Percentiles rank a stretch among this genome's conserved stretches.
These are phyloP conservation scores for Plenodomus lindquistii DNA, from an alignment of 2,329 filamentous ascomycete genomes.

Conservation along the genomic window DNA sequence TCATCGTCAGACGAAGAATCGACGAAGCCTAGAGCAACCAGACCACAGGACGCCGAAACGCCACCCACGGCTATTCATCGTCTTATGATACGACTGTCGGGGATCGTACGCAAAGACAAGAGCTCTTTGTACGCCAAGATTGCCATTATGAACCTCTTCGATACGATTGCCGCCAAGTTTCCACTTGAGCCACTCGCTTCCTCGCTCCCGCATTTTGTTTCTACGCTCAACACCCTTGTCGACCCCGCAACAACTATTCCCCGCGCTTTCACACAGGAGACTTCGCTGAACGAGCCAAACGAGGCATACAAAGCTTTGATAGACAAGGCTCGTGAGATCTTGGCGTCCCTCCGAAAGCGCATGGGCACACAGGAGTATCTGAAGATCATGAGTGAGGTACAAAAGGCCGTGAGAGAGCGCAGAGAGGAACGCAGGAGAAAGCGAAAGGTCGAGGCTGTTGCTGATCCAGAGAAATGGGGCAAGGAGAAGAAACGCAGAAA, in stretches of 20 bases:
- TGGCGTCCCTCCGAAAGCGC: slow-evolving; percentile 82
- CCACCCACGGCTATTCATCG: slow-evolving; percentile 66
- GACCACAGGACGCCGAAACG: slow-evolving; percentile 24
- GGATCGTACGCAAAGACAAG: slow-evolving; percentile 70
- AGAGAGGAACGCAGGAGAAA: slow-evolving; percentile 78
- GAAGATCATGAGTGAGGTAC: slow-evolving; percentile 71
- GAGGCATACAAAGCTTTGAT: slow-evolving; percentile 70
- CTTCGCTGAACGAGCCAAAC: slow-evolving; percentile 57
- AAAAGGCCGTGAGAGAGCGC: slow-evolving; percentile 71
- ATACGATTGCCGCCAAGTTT: slow-evolving; percentile 68
- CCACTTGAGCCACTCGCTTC: slow-evolving; percentile 61
- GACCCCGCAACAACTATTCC: slow-evolving; percentile 75
- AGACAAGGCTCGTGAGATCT: slow-evolving; percentile 72
- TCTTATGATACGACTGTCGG: slow-evolving; percentile 77
- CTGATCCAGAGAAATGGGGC: slow-evolving; percentile 72
- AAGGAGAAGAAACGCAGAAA: slow-evolving; percentile 78
- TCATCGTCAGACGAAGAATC: slow-evolving; percentile 37
- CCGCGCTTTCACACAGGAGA: slow-evolving; percentile 67
- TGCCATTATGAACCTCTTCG: slow-evolving; percentile 73
- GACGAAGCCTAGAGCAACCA: slow-evolving; percentile 16
- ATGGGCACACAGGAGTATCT: slow-evolving; percentile 81
- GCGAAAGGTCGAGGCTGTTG: slow-evolving; percentile 85
- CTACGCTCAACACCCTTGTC: slow-evolving; percentile 79
- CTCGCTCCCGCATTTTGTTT: slow-evolving; percentile 66
- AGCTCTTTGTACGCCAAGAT: slow-evolving; percentile 73